These are phyloP conservation scores for Panaeolus papilionaceus DNA, from an alignment of 768 basidiomycete species.

Conservation along the genomic window DNA sequence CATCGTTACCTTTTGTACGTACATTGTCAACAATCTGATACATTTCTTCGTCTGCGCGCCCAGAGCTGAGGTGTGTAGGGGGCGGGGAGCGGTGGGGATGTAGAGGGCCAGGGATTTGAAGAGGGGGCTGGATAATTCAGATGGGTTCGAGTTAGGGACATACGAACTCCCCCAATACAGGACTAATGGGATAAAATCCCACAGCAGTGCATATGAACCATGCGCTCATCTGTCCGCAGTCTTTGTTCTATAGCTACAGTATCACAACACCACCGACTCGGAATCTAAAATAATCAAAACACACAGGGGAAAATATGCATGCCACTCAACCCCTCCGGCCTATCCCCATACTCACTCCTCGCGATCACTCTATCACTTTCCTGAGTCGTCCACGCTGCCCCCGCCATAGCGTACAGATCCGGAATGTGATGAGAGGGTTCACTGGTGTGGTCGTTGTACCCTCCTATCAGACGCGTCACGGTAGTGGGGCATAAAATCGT, in stretches of 20 bases:
- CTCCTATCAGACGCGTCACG: too few relatives aligned
- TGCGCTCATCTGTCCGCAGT: constrained; percentile 88
- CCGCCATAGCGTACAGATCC: constrained; percentile 76
- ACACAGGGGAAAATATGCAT: too few relatives aligned
- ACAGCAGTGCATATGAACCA: constrained; percentile 28
- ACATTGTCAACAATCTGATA: constrained; percentile 59
- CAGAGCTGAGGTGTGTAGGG: constrained; percentile 47
- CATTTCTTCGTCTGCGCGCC: constrained; percentile 68
- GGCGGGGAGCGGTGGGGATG: constrained; percentile 37
- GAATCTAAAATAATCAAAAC: too few relatives aligned
- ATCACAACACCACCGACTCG: too few relatives aligned
- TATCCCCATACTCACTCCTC: constrained; percentile 65
- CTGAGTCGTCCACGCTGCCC: constrained; percentile 62
- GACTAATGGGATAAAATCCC: constrained; percentile 90
- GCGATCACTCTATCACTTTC: constrained; percentile 73
- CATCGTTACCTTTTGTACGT: constrained; percentile 44
- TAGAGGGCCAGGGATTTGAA: constrained; percentile 57
- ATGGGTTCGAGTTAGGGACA: too few relatives aligned
- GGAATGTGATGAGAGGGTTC: constrained; percentile 92
- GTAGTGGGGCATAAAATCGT: too few relatives aligned
- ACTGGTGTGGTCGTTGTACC: constrained; percentile 84
- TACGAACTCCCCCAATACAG: constrained; percentile 66
- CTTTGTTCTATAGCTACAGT: too few relatives aligned
- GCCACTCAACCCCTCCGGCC: constrained; percentile 74
- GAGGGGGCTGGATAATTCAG: constrained; percentile 50